Conservation (phyloP, 768 basidiomycete genomes). For the Infundibulicybe gibba region DNA sequence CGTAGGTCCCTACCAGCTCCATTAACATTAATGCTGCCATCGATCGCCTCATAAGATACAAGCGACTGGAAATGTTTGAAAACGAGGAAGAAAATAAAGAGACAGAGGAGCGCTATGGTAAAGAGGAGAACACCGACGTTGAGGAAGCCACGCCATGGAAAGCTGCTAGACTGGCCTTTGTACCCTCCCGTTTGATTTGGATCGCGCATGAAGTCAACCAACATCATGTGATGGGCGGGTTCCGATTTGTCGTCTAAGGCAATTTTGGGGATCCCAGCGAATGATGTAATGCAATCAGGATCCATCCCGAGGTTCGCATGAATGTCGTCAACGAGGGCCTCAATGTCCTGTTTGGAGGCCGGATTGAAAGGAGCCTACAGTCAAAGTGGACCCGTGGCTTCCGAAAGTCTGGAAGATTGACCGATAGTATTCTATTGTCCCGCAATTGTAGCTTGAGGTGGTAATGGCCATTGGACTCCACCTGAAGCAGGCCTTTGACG, state of each 20-base stretch:
- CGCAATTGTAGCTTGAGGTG: constrained; percentile 96
- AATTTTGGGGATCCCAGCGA: constrained; percentile 98
- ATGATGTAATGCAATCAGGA: constrained; percentile 97
- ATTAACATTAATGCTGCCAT: too few species aligned
- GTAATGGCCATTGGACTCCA: constrained; percentile 97
- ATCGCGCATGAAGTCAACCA: constrained; percentile 93
- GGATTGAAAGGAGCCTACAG: constrained; percentile 99
- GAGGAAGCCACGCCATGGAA: too few species aligned
- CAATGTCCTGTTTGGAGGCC: constrained; percentile 97
- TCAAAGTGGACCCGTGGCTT: constrained; percentile 92
- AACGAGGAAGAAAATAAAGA: too few species aligned
- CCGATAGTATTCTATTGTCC: constrained; percentile 97
- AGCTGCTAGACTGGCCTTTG: too few species aligned
- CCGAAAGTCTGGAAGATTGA: constrained; percentile 95
- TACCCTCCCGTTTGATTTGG: too few species aligned
- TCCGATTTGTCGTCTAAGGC: constrained; percentile 97
- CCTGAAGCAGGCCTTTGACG: constrained; percentile 93
- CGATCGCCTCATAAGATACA: too few species aligned
- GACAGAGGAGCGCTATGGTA: too few species aligned
- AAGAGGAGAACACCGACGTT: too few species aligned
- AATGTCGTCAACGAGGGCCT: constrained; percentile 97
- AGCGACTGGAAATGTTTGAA: too few species aligned
- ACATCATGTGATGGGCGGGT: constrained; percentile 97
- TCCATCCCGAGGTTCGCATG: constrained; percentile 94
- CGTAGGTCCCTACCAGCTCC: too few species aligned